Conservation (phyloP, 495 filamentous ascomycete species). For the Podospora conica region DNA sequence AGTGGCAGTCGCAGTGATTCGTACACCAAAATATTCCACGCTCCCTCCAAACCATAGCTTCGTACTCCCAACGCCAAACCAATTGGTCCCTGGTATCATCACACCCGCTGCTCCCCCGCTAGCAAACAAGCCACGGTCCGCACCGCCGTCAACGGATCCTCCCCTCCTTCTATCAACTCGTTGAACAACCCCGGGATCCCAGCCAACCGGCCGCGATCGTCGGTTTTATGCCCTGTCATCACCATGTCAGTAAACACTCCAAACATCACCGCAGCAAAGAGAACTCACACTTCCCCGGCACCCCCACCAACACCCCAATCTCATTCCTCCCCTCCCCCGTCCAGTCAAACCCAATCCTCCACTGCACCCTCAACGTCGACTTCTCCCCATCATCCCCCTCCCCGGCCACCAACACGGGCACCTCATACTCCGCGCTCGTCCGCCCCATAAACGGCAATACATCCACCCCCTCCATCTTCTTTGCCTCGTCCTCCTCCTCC, state of each 20-base stretch:
- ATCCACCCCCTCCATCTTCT: conserved; percentile 13
- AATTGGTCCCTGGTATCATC: background rate
- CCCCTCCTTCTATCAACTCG: conserved; percentile 41
- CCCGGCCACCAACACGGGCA: conserved; percentile 19
- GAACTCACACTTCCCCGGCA: conserved; percentile 49
- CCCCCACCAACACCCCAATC: conserved; percentile 38
- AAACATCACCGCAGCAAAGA: background rate
- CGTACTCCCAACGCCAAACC: background rate
- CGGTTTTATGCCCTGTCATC: conserved; percentile 44
- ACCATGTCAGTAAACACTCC: background rate
- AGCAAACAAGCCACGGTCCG: conserved; percentile 48
- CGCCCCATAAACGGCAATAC: conserved; percentile 39
- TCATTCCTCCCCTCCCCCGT: conserved; percentile 54
- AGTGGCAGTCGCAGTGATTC: background rate
- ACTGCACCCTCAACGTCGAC: conserved; percentile 41
- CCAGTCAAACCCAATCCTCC: conserved; percentile 57
- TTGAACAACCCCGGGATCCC: conserved; percentile 49
- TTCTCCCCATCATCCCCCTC: conserved; percentile 12
- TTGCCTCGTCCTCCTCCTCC: conserved; percentile 9
- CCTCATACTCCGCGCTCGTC: conserved; percentile 36
- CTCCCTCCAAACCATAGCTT: background rate
- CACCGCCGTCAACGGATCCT: conserved; percentile 47
- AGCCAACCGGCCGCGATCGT: conserved; percentile 40
- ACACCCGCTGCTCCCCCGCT: conserved; percentile 30
- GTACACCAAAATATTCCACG: background rate